phyloP scores from a whole-genome alignment of 1,139 yeast species.

The Hansenula lynferdii region DNA sequence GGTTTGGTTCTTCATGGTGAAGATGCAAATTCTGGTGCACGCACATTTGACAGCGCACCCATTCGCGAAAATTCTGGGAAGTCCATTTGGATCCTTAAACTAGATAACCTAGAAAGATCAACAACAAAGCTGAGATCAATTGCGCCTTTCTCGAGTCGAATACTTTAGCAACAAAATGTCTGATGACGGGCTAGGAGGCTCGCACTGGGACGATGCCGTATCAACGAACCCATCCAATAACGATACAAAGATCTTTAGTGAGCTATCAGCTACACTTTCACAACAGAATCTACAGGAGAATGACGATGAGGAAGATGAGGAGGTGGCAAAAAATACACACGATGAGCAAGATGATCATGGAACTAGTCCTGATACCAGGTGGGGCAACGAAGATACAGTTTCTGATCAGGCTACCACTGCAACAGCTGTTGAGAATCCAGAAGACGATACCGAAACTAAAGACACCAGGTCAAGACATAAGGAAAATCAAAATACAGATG shows the following conservation, averaged over 20 bases:
- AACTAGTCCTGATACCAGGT: conserved; percentile 9
- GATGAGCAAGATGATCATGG: conserved; percentile 18
- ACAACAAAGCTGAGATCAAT: no score
- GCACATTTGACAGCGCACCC: conserved; percentile 1
- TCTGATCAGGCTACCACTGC: conserved; percentile 12
- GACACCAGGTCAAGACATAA: conserved; percentile 2
- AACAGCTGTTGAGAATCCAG: conserved; percentile 13
- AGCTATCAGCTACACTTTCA: conserved; percentile 14
- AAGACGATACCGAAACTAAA: conserved; percentile 12
- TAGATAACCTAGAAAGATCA: no score
- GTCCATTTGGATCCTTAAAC: background rate
- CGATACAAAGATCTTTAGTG: conserved; percentile 6
- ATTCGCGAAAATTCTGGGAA: background rate
- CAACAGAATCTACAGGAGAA: conserved; percentile 2
- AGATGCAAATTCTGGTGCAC: no score
- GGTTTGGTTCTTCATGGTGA: no score
- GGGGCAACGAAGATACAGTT: conserved; percentile 16
- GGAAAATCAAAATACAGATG: conserved; percentile 10
- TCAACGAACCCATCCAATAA: conserved; percentile 12
- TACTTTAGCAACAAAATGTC: no score
- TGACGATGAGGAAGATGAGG: conserved; percentile 4
- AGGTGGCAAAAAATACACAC: background rate
- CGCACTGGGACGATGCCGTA: conserved; percentile 23
- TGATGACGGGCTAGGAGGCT: conserved; percentile 19
- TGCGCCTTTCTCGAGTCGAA: no score